Evolutionary conservation across 2,329 filamentous ascomycete species (phyloP).

Genomic region (Simplicillium aogashimaense): DNA sequence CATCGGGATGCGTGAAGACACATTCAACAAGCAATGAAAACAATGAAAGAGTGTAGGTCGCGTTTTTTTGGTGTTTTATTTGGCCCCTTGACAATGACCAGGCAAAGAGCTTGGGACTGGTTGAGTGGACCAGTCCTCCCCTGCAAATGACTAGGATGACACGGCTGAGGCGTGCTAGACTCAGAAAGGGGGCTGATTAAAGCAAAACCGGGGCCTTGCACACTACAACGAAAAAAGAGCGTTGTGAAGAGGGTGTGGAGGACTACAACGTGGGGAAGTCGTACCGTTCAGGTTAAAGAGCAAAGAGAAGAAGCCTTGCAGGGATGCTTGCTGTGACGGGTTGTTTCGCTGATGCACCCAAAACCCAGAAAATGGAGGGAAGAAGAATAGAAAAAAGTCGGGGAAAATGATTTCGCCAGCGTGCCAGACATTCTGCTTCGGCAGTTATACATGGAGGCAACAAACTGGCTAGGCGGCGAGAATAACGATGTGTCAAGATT

Average conservation of each 20-base stretch:
- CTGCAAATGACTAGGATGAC: slow-evolving; percentile 34
- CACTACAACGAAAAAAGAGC: slow-evolving; percentile 6
- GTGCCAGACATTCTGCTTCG: too few species aligned
- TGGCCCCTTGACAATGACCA: slow-evolving; percentile 32
- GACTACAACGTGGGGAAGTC: slow-evolving; percentile 8
- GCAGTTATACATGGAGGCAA: too few species aligned
- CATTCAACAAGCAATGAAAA: slow-evolving; percentile 25
- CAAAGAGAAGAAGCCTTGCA: too few species aligned
- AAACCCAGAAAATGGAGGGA: too few species aligned
- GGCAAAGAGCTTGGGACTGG: slow-evolving; percentile 28
- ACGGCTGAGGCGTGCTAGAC: slow-evolving; percentile 38
- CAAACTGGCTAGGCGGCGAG: too few species aligned
- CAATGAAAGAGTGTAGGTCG: slow-evolving; percentile 26
- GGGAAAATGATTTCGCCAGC: too few species aligned
- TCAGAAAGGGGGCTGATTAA: slow-evolving; percentile 29
- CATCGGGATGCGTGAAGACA: slow-evolving; percentile 17
- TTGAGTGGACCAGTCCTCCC: slow-evolving; percentile 26
- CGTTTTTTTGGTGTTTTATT: slow-evolving; percentile 37
- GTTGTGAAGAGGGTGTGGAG: slow-evolving; percentile 5
- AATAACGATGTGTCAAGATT: too few species aligned
- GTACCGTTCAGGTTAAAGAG: neutral
- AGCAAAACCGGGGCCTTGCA: slow-evolving; percentile 15
- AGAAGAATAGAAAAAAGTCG: too few species aligned
- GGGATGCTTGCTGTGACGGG: too few species aligned
- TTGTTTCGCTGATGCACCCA: too few species aligned